phyloP scores from a whole-genome alignment of 495 filamentous ascomycete genomes.

The Aspergillus sparsus region DNA sequence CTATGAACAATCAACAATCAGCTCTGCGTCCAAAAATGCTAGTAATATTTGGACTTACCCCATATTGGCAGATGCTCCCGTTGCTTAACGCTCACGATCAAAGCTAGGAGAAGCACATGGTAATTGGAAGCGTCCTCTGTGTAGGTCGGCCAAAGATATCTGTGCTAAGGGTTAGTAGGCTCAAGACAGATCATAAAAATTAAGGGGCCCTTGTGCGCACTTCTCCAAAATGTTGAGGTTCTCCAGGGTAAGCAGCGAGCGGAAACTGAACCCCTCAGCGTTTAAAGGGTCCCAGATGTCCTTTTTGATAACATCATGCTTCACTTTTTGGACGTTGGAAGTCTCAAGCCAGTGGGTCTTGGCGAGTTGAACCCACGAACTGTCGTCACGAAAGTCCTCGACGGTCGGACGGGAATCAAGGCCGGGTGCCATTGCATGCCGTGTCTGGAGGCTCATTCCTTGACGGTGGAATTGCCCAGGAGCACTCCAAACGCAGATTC shows the following conservation, averaged over 20 bases:
- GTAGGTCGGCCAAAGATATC: constrained; percentile 94
- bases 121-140: constrained; percentile 85
- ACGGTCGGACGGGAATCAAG: constrained; percentile 58
- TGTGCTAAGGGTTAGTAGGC: constrained; percentile 37
- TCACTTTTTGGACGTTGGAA: constrained; percentile 69
- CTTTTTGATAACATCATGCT: constrained; percentile 79
- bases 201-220: constrained; percentile 42
- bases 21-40: background rate
- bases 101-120: constrained; percentile 80
- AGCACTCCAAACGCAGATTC: constrained; percentile 26
- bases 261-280: constrained; percentile 72
- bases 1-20: constrained; percentile 45
- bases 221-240: constrained; percentile 88
- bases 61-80: constrained; percentile 86
- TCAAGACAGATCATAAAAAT: constrained; percentile 7
- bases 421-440: constrained; percentile 47
- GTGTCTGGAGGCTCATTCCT: constrained; percentile 40
- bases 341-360: constrained; percentile 79
- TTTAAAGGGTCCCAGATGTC: constrained; percentile 92
- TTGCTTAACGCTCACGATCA: constrained; percentile 85
- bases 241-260: constrained; percentile 79
- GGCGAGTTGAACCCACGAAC: constrained; percentile 79
- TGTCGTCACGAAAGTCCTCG: constrained; percentile 74
- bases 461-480: constrained; percentile 33
- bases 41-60: constrained; percentile 52